These are phyloP conservation scores for Luvunga scandens DNA, from an alignment of 345 rosid species.

Conservation along the genomic window DNA sequence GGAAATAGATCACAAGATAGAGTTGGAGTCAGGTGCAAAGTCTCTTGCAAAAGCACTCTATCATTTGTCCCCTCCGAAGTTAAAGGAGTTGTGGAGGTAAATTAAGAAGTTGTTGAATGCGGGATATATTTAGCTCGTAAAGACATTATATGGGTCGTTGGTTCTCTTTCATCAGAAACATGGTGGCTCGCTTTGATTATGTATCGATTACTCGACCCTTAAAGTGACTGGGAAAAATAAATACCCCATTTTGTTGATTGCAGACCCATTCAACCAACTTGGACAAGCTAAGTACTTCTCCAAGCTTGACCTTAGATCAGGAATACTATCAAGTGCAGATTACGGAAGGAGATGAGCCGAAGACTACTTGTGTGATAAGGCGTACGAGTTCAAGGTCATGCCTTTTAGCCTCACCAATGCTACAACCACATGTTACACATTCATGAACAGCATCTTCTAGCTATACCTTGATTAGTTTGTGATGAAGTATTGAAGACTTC, in stretches of 20 bases:
- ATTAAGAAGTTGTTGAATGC: not conserved
- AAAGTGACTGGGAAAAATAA: not conserved
- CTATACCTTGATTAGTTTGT: too few species aligned
- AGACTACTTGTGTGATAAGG: not conserved
- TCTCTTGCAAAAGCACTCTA: fast-evolving
- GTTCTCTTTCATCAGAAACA: too few species aligned
- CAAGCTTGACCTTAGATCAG: not conserved
- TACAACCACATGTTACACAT: fast-evolving
- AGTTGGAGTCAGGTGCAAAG: fast-evolving
- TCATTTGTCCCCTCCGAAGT: fast-evolving
- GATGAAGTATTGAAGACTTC: too few species aligned
- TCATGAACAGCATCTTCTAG: too few species aligned
- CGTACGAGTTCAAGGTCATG: not conserved
- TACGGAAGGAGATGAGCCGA: not conserved
- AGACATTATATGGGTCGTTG: not conserved
- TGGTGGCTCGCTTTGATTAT: not conserved
- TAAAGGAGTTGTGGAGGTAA: not conserved
- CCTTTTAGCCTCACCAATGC: not conserved
- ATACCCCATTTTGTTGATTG: not conserved
- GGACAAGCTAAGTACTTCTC: not conserved
- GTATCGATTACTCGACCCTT: not conserved
- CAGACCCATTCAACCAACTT: not conserved
- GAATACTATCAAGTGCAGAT: not conserved
- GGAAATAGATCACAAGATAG: not conserved
- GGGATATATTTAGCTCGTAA: not conserved